Evolutionary conservation across 2,329 filamentous ascomycete species (phyloP), one percentile per base, ranked within the genome.

Genomic region (Trichoderma simmonsii): DNA sequence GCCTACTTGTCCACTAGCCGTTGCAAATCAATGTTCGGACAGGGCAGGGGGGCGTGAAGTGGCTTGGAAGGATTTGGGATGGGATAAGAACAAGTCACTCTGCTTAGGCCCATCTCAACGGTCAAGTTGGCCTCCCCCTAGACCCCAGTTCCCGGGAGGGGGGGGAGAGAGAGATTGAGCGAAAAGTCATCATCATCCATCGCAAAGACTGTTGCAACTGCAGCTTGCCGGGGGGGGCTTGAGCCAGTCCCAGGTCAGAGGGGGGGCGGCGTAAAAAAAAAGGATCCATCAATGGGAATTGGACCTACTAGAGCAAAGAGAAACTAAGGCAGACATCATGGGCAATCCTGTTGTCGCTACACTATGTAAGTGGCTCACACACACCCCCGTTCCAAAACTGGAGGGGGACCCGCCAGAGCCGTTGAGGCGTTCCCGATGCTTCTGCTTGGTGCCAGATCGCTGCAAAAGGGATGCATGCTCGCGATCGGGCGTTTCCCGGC

Each of bases 81-180:
- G 59, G 59, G n/a, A 15, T 39, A 39, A 24, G 34, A n/a, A 43
- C 39, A 43, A 62, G 30, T 54, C 48, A 12, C 32, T n/a, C 43
- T 56, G 39, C n/a, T 34, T 66, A 34, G 63, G 43, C 28, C 63
- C 63, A 66, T 66, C 63, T 66, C 43, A 66, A 66, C 63, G 63
- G 63, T 66, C 28, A 66, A 48, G 63, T 66, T 36, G 34, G 28
- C 32, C 26, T 54, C 7, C n/a, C 24, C 34, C 28, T 28, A 28
- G 28, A 28, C 28, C 28, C 28, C 28, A 28, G 28, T 28, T 28
- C 28, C 28, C 28, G 28, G 28, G 28, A 28, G 32, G 18, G 14
- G 32, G 26, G 32, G 18, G 15, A 21, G 26, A 36, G 32, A 62
- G 18, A 36, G 32, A 62, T 24, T 15, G 59, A 62, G 32, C 26